Percentiles rank a stretch among this genome's conserved stretches.
These are phyloP conservation scores for Isoetes engelmannii DNA, from an alignment of 83 land plant genomes.

Conservation along the genomic window DNA sequence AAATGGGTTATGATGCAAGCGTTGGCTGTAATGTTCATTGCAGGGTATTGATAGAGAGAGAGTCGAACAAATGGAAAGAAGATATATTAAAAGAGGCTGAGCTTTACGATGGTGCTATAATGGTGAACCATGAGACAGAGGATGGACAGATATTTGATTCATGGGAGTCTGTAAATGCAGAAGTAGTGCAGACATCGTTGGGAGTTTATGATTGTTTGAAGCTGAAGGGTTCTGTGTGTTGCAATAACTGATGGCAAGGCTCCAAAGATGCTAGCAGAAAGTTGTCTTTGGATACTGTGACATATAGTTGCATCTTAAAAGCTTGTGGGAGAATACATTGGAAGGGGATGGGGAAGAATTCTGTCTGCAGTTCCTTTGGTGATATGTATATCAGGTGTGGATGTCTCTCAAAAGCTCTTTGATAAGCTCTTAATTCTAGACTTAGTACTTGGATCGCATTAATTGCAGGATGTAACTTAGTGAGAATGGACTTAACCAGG, in stretches of 20 bases:
- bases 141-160: constrained; percentile 90
- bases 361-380: no score
- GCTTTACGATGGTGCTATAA: constrained; percentile 81
- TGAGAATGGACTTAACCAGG: no score
- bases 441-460: no score
- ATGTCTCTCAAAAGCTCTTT: no score
- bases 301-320: no score
- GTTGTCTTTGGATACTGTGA: no score
- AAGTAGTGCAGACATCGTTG: constrained; percentile 71
- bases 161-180: constrained; percentile 75
- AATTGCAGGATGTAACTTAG: no score
- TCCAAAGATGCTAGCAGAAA: constrained; percentile 26
- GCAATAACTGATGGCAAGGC: constrained; percentile 99
- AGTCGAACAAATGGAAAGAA: constrained; percentile 93
- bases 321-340: no score
- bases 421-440: no score
- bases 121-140: constrained; percentile 94
- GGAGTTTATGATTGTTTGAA: constrained; percentile 72
- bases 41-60: constrained; percentile 93
- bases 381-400: no score
- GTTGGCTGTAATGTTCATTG: background rate
- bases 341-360: no score
- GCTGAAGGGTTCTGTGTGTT: constrained; percentile 63
- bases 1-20: background rate
- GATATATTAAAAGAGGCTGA: constrained; percentile 89